Conservation (phyloP, 2,329 filamentous ascomycete genomes). For the Phialemoniopsis sp. region DNA sequence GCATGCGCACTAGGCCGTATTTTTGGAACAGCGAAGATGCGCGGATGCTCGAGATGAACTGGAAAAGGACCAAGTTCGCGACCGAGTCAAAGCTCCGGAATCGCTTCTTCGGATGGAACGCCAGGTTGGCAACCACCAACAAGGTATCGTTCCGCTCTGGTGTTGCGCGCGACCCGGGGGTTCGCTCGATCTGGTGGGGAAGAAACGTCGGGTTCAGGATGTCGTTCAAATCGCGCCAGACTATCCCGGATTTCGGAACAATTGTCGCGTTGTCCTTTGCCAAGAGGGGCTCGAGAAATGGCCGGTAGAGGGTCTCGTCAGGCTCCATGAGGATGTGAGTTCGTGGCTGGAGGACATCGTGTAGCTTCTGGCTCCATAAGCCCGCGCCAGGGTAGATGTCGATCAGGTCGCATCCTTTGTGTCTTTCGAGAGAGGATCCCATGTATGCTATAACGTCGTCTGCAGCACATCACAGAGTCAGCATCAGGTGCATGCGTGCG, state of each 20-base stretch:
- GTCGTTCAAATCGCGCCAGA: conserved; percentile 54
- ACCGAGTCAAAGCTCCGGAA: conserved; percentile 53
- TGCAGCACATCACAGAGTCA: conserved; percentile 16
- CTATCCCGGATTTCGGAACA: conserved; percentile 51
- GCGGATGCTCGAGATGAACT: conserved; percentile 57
- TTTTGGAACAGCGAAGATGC: conserved; percentile 60
- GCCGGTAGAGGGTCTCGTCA: conserved; percentile 50
- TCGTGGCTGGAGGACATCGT: conserved; percentile 71
- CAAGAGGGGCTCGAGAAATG: conserved; percentile 57
- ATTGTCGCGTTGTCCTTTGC: conserved; percentile 43
- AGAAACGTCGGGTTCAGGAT: conserved; percentile 47
- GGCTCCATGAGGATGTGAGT: conserved; percentile 82
- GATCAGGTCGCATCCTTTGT: conserved; percentile 77
- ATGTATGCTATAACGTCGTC: conserved; percentile 70
- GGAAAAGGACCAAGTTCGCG: conserved; percentile 52
- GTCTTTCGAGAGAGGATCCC: conserved; percentile 62
- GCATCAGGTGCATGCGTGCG: background rate
- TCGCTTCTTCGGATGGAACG: conserved; percentile 43
- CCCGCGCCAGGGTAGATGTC: conserved; percentile 82
- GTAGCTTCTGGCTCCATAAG: conserved; percentile 72
- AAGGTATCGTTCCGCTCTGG: conserved; percentile 65
- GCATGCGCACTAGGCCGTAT: conserved; percentile 75
- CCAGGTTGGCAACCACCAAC: conserved; percentile 67
- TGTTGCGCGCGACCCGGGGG: conserved; percentile 29
- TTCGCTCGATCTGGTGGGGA: conserved; percentile 46